Conservation (phyloP, 2,329 filamentous ascomycete species). For the Verticillium albo-atrum region DNA sequence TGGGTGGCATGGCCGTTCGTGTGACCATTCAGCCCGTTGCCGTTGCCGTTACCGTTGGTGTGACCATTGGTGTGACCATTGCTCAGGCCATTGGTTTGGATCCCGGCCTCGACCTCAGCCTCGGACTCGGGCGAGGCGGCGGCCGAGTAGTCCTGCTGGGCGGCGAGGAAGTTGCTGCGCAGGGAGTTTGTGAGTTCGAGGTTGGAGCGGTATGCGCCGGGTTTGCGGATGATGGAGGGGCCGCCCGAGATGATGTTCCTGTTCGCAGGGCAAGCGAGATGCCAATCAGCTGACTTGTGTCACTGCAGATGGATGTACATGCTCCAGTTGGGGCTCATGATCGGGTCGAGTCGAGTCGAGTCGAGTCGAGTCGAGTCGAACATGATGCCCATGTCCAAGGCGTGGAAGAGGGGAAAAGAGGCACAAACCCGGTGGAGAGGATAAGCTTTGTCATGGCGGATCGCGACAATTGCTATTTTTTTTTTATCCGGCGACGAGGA, state of each 20-base stretch:
- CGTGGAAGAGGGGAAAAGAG: conserved; percentile 2
- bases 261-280: conserved; percentile 3
- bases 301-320: not conserved
- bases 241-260: conserved; percentile 83
- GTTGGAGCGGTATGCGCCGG: conserved; percentile 78
- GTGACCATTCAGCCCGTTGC: conserved; percentile 3
- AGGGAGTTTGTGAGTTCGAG: conserved; percentile 88
- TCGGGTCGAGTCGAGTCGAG: not conserved
- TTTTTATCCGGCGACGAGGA: not conserved
- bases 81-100: conserved; percentile 20
- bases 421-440: conserved; percentile 75
- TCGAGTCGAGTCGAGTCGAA: too few relatives aligned
- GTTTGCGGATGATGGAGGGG: conserved; percentile 77
- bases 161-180: conserved; percentile 73
- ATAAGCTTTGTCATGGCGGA: conserved; percentile 68
- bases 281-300: conserved; percentile 11
- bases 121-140: conserved; percentile 17
- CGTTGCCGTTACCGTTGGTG: conserved; percentile 22
- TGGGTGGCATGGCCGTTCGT: not conserved
- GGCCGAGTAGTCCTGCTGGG: conserved; percentile 57
- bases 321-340: not conserved
- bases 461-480: conserved; percentile 1
- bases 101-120: conserved; percentile 18
- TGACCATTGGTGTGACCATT: conserved; percentile 12
- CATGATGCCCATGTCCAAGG: conserved; percentile 20